Conservation (phyloP, 1,284 basidiomycete genomes). For the Fistulina hepatica region DNA sequence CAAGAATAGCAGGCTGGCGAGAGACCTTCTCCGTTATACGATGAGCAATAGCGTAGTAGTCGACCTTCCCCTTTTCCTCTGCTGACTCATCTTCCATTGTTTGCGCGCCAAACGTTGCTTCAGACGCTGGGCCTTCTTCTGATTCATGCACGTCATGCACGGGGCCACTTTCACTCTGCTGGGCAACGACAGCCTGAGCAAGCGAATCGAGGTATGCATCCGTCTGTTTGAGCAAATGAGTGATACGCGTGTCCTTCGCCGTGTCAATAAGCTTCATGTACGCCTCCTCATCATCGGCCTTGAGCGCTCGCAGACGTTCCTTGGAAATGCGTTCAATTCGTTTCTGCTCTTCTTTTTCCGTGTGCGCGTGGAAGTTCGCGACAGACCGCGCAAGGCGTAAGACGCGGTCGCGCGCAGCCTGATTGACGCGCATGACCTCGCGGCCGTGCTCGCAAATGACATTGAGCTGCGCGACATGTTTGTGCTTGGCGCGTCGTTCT, state of each 20-base stretch:
- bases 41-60: constrained; percentile 97
- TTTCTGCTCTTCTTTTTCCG: constrained; percentile 99
- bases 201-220: constrained; percentile 93
- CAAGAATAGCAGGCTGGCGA: constrained; percentile 74
- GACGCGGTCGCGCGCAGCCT: constrained; percentile 66
- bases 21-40: constrained; percentile 83
- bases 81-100: constrained; percentile 46
- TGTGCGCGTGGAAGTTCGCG: constrained; percentile 74
- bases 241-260: constrained; percentile 98
- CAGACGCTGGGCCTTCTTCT: constrained; percentile 48
- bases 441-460: constrained; percentile 84
- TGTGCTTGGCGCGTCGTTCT: constrained; percentile 90
- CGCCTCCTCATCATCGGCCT: constrained; percentile 97
- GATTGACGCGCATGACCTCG: constrained; percentile 57
- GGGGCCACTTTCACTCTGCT: constrained; percentile 73
- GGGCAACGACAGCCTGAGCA: constrained; percentile 87
- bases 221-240: constrained; percentile 90
- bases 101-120: constrained; percentile 72
- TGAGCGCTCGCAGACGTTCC: constrained; percentile 96
- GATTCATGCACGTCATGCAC: too few relatives aligned
- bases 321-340: constrained; percentile 93
- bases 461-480: constrained; percentile 89
- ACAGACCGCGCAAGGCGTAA: constrained; percentile 81
- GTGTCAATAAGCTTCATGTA: constrained; percentile 99
- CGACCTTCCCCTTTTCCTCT: constrained; percentile 73